A percentile compares a stretch with the other conserved stretches of the same genome.
Evolutionary conservation across 805 yeast genomes (phyloP).

Genomic region (Ogataea trehaloabstinens): DNA sequence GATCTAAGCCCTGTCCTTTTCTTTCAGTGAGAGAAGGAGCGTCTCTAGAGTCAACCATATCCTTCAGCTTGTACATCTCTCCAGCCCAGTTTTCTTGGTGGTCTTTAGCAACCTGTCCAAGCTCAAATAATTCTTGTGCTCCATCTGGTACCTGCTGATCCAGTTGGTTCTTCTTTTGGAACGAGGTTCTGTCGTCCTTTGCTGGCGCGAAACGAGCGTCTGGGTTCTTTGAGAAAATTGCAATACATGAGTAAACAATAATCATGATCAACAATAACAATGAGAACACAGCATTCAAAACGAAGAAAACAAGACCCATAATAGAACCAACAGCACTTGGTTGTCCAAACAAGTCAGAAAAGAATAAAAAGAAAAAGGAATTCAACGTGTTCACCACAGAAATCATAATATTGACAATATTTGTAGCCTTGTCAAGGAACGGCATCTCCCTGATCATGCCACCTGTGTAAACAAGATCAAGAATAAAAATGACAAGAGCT

Average conservation of each 20-base stretch:
- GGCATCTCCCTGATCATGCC: conserved; percentile 67
- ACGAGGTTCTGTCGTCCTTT: conserved; percentile 87
- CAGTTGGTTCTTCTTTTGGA: conserved; percentile 46
- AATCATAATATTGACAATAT: conserved; percentile 69
- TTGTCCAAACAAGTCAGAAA: conserved; percentile 81
- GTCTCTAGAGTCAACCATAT: conserved; percentile 29
- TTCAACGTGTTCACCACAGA: conserved; percentile 71
- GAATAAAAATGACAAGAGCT: conserved; percentile 68
- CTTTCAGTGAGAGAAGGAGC: conserved; percentile 16
- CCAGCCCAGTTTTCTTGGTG: conserved; percentile 74
- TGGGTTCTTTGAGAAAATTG: conserved; percentile 76
- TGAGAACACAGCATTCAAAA: conserved; percentile 86
- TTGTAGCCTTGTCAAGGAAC: conserved; percentile 79
- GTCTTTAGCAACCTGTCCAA: conserved; percentile 81
- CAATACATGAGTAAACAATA: conserved; percentile 60
- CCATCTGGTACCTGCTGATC: conserved; percentile 27
- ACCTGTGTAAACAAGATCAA: conserved; percentile 70
- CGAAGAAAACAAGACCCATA: conserved; percentile 90
- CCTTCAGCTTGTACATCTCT: conserved; percentile 53
- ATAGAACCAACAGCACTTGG: conserved; percentile 74
- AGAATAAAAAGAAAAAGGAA: conserved; percentile 82
- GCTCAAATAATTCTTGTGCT: conserved; percentile 58
- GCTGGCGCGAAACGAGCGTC: conserved; percentile 88
- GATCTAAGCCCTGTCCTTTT: conserved; percentile 22
- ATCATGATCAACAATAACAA: conserved; percentile 69